Conservation (phyloP, 2,329 filamentous ascomycete species). For the Aspergillus brunneoviolaceus region DNA sequence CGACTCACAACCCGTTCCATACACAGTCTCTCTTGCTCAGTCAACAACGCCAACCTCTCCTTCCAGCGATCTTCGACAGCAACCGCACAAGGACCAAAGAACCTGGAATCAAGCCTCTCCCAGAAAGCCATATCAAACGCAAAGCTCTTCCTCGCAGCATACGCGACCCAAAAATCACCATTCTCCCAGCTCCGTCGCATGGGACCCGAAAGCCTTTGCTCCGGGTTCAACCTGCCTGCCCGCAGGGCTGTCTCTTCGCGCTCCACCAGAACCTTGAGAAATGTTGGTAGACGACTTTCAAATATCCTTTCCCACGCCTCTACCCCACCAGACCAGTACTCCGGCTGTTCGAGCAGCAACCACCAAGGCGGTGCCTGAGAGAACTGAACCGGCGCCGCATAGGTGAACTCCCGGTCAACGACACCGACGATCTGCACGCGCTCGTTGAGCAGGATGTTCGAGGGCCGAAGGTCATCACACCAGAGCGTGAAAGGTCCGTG, state of each 20-base stretch:
- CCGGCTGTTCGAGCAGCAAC: conserved; percentile 24
- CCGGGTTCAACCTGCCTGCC: conserved; percentile 2
- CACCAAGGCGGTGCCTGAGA: conserved; percentile 23
- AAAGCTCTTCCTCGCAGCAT: conserved; percentile 12
- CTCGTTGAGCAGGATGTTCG: conserved; percentile 17
- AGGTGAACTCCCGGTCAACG: conserved; percentile 28
- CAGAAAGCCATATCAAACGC: conserved; percentile 14
- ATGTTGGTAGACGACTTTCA: conserved; percentile 14
- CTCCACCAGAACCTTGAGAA: conserved; percentile 14
- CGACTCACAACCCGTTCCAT: neutral
- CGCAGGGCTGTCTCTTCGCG: conserved; percentile 17
- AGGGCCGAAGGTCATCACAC: conserved; percentile 24
- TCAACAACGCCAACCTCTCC: neutral
- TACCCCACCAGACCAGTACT: conserved; percentile 20
- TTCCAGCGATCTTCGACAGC: neutral
- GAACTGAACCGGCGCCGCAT: conserved; percentile 24
- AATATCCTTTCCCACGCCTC: no score
- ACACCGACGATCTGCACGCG: conserved; percentile 15
- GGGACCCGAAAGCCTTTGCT: conserved; percentile 19
- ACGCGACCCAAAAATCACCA: conserved; percentile 12
- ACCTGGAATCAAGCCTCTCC: conserved; percentile 11
- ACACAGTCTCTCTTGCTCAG: neutral
- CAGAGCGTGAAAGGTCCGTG: conserved; percentile 24
- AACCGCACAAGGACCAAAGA: conserved; percentile 3
- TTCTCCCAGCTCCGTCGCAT: conserved; percentile 15